A percentile compares a stretch with the other conserved stretches of the same genome.
These are phyloP conservation scores for Vicia villosa DNA, from an alignment of 306 rosid species.

Conservation along the genomic window DNA sequence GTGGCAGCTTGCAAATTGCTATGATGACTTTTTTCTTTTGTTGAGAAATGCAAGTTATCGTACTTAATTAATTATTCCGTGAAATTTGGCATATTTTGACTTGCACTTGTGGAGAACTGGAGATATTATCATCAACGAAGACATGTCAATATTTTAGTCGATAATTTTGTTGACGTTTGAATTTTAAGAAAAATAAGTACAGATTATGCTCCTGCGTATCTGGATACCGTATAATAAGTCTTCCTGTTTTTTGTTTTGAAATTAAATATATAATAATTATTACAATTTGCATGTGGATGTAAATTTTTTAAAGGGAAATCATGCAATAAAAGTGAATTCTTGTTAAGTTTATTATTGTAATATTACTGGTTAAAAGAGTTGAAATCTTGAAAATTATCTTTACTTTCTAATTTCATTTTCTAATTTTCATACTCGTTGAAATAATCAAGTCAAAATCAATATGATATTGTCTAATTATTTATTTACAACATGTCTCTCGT, in stretches of 20 bases:
- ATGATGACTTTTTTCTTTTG: too few species aligned
- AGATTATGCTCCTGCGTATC: neutral
- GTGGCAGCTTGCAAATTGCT: neutral
- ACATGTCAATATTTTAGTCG: neutral
- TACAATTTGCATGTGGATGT: neutral
- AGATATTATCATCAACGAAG: neutral
- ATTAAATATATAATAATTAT: neutral
- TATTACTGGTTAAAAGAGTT: too few species aligned
- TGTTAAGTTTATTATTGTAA: too few species aligned
- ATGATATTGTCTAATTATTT: too few species aligned
- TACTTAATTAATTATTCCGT: neutral
- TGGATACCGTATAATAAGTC: neutral
- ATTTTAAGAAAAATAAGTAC: neutral
- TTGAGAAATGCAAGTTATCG: neutral
- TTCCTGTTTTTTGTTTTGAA: neutral
- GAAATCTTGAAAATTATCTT: too few species aligned
- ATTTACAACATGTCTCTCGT: too few species aligned
- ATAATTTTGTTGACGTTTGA: neutral
- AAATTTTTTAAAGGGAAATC: too few species aligned
- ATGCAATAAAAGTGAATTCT: too few species aligned
- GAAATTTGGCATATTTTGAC: neutral
- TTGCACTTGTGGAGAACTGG: neutral
- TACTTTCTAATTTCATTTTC: too few species aligned
- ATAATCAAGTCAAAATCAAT: too few species aligned
- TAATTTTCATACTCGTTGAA: too few species aligned